A percentile compares a stretch with the other conserved stretches of the same genome.
These are phyloP conservation scores for Melastoma malabathricum DNA, from an alignment of 345 rosid genomes.

Conservation along the genomic window DNA sequence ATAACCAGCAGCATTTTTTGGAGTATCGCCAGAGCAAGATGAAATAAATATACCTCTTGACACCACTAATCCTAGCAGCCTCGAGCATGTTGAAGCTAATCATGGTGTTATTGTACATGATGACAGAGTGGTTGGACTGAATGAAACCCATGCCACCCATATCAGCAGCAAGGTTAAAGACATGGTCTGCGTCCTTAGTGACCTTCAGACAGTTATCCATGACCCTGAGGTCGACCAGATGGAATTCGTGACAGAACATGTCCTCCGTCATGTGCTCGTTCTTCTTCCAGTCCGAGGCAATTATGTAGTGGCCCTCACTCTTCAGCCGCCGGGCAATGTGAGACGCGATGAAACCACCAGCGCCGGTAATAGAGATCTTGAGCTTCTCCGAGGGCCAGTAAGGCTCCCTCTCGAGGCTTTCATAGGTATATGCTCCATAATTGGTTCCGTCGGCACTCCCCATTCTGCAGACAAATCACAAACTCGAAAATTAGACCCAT, in stretches of 20 bases:
- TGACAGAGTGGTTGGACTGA: constrained; percentile 95
- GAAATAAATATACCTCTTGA: constrained; percentile 48
- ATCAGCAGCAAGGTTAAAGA: constrained; percentile 96
- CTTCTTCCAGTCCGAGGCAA: constrained; percentile 99
- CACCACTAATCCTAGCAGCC: constrained; percentile 81
- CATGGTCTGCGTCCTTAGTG: constrained; percentile 65
- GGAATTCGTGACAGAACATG: constrained; percentile 95
- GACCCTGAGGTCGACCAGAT: constrained; percentile 90
- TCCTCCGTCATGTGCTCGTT: constrained; percentile 98
- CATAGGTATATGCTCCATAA: constrained; percentile 77
- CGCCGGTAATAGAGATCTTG: constrained; percentile 72
- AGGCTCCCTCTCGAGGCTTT: constrained; percentile 66
- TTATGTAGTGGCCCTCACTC: constrained; percentile 87
- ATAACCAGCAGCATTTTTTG: too few species aligned
- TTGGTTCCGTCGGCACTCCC: constrained; percentile 42
- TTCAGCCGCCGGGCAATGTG: constrained; percentile 97
- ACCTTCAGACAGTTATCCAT: constrained; percentile 94
- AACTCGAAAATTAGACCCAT: background rate
- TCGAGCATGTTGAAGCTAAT: constrained; percentile 97
- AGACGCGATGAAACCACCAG: constrained; percentile 96
- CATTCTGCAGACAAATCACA: constrained; percentile 37
- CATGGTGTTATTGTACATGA: constrained; percentile 97
- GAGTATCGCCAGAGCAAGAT: too few species aligned
- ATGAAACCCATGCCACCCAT: constrained; percentile 99
- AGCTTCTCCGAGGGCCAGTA: constrained; percentile 93